A percentile compares a stretch with the other conserved stretches of the same genome.
phyloP scores from a whole-genome alignment of 768 basidiomycete species.

The Pulveroboletus sp. region DNA sequence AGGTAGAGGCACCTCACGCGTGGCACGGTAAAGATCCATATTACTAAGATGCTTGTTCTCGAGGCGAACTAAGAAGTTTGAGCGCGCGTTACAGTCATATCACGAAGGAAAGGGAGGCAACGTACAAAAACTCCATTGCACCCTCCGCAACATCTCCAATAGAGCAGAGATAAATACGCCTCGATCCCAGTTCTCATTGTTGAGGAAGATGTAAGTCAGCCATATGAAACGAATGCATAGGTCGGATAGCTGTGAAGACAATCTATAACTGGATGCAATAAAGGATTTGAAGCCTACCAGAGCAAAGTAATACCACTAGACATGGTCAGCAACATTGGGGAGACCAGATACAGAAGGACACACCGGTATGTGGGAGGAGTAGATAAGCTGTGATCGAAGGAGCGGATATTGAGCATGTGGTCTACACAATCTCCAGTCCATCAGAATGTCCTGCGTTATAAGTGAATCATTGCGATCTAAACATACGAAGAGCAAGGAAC shows the following conservation, averaged over 20 bases:
- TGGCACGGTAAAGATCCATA: conserved; percentile 86
- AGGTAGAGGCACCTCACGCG: conserved; percentile 79
- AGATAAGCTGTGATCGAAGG: conserved; percentile 73
- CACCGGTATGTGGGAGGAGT: conserved; percentile 59
- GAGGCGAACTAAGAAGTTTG: conserved; percentile 51
- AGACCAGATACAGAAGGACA: conserved; percentile 13
- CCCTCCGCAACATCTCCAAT: conserved; percentile 74
- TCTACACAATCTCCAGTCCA: conserved; percentile 89
- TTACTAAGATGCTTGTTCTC: conserved; percentile 94
- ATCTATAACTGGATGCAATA: not conserved
- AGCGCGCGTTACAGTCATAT: not conserved
- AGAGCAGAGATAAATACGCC: conserved; percentile 65
- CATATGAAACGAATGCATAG: conserved; percentile 76
- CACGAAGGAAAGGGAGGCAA: not conserved
- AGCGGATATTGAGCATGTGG: conserved; percentile 51
- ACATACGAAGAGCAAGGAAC: conserved; percentile 17
- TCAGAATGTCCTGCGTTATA: conserved; percentile 64
- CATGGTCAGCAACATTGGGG: not conserved
- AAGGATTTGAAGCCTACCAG: conserved; percentile 45
- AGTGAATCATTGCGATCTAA: not conserved
- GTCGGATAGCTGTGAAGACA: conserved; percentile 56
- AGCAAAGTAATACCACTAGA: conserved; percentile 72
- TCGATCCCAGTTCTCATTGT: conserved; percentile 45
- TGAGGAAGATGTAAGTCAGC: conserved; percentile 67
- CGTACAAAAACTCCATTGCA: conserved; percentile 92